Evolutionary conservation across 2,329 filamentous ascomycete species (phyloP), one percentile per base, ranked within the genome.

Genomic region (Penicillium sp.): DNA sequence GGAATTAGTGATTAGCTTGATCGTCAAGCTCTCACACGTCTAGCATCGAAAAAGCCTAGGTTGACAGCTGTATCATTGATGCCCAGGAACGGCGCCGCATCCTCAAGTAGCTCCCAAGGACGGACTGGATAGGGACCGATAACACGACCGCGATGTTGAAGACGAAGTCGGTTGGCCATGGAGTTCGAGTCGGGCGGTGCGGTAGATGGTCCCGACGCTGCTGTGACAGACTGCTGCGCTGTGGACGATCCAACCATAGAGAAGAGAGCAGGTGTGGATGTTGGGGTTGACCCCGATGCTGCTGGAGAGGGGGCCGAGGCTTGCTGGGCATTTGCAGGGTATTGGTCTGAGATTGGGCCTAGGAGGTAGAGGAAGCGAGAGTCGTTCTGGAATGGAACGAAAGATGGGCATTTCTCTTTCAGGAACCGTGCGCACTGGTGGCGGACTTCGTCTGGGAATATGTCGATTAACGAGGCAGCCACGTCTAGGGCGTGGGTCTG

Each of bases 41-140:
- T 66, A 17, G 77, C 72, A 49, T 76, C 75, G 56, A 80, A 79
- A 43, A 73, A 75, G 21, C 73, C 68, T 43, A 80, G 60, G 52
- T 72, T 77, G 33, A 80, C 64, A 21, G 77, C 75, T 4, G 77
- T 79, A 58, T 80, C 77, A 58, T 80, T 80, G n/a, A 69, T 66
- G 25, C 77, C 75, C 23, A 75, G 63, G 19, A 78, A 71, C 2
- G 77, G 77, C 19, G 77, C 76, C 12, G 77, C 73, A 57, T 79
- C 77, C 60, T 77, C 75, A 25, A 80, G 69, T 56, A 79, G 71
- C 57, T 80, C 77, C 77, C 77, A 80, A 29, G 72, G 73, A 23
- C 73, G 73, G 10, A 75, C 60, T 2, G 71, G 70, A 50, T 71
- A 77, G 2, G 73, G 60, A 2, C 74, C 75, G 35, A 73, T 58